Evolutionary conservation across 2,329 filamentous ascomycete genomes (phyloP).

Genomic region (Catunica adiposa): DNA sequence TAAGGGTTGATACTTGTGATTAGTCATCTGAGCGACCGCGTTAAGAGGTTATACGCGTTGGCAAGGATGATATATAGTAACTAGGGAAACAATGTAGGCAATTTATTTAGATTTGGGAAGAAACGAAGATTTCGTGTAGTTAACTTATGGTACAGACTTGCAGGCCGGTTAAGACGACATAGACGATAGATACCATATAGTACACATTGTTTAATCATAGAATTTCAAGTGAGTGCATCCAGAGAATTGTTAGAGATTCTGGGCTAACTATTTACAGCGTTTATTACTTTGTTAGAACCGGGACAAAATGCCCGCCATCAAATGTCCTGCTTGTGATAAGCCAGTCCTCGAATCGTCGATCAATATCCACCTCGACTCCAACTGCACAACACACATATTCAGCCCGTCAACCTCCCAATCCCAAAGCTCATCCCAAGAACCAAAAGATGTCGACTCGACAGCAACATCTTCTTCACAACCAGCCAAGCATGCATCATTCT

Average conservation of each 20-base stretch:
- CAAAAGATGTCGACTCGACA: slow-evolving; percentile 16
- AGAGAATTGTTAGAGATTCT: no score
- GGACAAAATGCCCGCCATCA: slow-evolving; percentile 29
- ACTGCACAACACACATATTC: slow-evolving; percentile 52
- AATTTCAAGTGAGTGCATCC: no score
- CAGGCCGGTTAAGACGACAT: no score
- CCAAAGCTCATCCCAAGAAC: not conserved
- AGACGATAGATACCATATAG: no score
- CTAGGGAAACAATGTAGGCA: not conserved
- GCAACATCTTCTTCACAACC: not conserved
- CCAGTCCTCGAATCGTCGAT: slow-evolving; percentile 57
- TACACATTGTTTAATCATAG: no score
- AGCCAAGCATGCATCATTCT: slow-evolving; percentile 34
- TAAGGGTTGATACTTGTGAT: not conserved
- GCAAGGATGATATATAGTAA: not conserved
- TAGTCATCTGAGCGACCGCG: not conserved
- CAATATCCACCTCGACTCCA: slow-evolving; percentile 81
- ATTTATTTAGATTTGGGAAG: no score
- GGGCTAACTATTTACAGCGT: no score
- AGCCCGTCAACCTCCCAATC: slow-evolving; percentile 17
- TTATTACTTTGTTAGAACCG: not conserved
- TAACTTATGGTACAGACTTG: no score
- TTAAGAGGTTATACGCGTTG: not conserved
- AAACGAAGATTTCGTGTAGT: no score
- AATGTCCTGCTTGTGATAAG: slow-evolving; percentile 69